These are phyloP conservation scores for Fomitopsis palustris DNA, from an alignment of 1,284 basidiomycete species.

Conservation along the genomic window DNA sequence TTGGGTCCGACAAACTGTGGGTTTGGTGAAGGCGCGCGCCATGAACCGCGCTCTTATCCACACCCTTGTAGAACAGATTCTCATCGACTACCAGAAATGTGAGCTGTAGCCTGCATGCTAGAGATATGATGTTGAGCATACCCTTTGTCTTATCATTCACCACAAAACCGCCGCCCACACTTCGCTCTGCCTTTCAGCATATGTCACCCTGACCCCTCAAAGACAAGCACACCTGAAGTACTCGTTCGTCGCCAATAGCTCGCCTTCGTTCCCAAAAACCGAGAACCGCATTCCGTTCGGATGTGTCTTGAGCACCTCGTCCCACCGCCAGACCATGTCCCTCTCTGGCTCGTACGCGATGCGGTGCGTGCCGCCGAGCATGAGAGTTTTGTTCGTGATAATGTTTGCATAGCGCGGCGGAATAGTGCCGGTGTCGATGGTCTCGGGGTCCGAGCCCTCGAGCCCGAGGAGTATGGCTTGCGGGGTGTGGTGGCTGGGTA, in stretches of 20 bases:
- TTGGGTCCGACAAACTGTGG: slow-evolving; percentile 46
- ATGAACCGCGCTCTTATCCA: slow-evolving; percentile 80
- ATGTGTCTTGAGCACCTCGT: slow-evolving; percentile 75
- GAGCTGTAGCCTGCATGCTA: background rate
- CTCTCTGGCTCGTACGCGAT: slow-evolving; percentile 84
- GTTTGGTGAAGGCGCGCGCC: slow-evolving; percentile 74
- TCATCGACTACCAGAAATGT: slow-evolving; percentile 65
- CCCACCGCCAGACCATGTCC: slow-evolving; percentile 92
- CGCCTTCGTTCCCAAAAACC: slow-evolving; percentile 77
- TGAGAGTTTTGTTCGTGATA: slow-evolving; percentile 58
- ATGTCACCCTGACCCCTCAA: background rate
- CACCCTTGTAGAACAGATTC: slow-evolving; percentile 95
- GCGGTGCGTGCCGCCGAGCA: slow-evolving; percentile 68
- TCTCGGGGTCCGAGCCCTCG: slow-evolving; percentile 85
- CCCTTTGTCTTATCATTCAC: slow-evolving; percentile 89
- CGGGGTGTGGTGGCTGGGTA: slow-evolving; percentile 84
- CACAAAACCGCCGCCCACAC: slow-evolving; percentile 89
- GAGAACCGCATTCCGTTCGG: slow-evolving; percentile 93
- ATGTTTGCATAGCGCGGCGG: slow-evolving; percentile 73
- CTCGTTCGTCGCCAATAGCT: slow-evolving; percentile 91
- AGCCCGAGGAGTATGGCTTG: slow-evolving; percentile 90
- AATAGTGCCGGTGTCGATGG: slow-evolving; percentile 80
- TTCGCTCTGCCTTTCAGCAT: slow-evolving; percentile 22
- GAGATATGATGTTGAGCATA: slow-evolving; percentile 14
- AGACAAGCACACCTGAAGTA: slow-evolving; percentile 65